Evolutionary conservation across 2,329 filamentous ascomycete genomes (phyloP).

Genomic region (Colletotrichum sp.): DNA sequence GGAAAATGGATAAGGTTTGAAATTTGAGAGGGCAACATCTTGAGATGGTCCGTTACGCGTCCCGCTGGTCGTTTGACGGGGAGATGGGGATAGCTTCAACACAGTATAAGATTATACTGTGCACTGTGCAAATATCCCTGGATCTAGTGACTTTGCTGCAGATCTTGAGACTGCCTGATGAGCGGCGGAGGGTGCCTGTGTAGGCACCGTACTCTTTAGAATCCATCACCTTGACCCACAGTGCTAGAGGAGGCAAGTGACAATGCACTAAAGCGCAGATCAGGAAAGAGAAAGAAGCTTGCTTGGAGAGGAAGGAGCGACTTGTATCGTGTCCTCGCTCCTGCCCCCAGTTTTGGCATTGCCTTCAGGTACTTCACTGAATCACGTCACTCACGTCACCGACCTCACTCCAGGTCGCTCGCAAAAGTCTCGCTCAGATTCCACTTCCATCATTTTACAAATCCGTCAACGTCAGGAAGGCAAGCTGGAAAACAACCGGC

Average conservation of each 20-base stretch:
- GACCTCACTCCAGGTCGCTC: not conserved
- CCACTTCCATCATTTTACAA: not conserved
- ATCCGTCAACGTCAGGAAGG: not conserved
- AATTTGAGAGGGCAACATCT: not conserved
- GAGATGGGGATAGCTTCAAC: not conserved
- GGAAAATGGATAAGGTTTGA: not conserved
- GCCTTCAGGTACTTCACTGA: not conserved
- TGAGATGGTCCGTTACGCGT: not conserved
- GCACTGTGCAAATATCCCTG: not conserved
- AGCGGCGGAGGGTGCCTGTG: not conserved
- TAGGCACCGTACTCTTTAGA: not conserved
- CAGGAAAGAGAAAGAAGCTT: not conserved
- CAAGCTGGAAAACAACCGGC: not conserved
- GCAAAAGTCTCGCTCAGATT: not conserved
- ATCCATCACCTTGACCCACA: not conserved
- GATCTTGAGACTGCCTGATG: not conserved
- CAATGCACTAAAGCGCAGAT: not conserved
- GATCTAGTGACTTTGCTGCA: not conserved
- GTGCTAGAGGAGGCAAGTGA: not conserved
- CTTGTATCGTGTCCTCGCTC: not conserved
- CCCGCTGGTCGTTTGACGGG: not conserved
- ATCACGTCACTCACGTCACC: not conserved
- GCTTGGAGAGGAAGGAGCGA: not conserved
- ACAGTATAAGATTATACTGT: not conserved
- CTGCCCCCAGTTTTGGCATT: not conserved